A percentile compares a stretch with the other conserved stretches of the same genome.
These are phyloP conservation scores for Tricholoma bakamatsutake DNA, from an alignment of 768 basidiomycete species.

Conservation along the genomic window DNA sequence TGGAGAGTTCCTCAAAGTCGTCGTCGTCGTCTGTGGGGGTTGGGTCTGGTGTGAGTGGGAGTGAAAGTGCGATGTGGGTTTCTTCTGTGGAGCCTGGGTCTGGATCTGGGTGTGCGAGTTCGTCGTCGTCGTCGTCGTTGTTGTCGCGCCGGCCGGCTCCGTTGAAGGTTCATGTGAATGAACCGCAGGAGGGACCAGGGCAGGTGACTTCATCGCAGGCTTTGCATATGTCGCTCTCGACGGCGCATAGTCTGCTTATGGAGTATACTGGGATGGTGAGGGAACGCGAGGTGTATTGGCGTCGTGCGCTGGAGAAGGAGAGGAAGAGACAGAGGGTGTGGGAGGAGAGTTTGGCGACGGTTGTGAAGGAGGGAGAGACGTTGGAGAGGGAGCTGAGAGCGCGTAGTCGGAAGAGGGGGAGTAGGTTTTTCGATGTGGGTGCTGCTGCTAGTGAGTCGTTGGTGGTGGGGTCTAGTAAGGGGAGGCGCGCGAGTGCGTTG, in stretches of 20 bases:
- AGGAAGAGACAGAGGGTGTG: conserved; percentile 62
- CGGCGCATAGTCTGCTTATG: conserved; percentile 52
- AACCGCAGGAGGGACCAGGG: neutral
- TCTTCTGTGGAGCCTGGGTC: neutral
- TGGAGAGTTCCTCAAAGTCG: conserved; percentile 14
- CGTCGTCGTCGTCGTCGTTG: neutral
- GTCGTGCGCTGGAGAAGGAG: conserved; percentile 57
- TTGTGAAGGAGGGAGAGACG: conserved; percentile 79
- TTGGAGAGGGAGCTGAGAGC: conserved; percentile 75
- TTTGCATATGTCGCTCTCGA: conserved; percentile 37
- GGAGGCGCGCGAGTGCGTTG: conserved; percentile 11
- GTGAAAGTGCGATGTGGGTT: neutral
- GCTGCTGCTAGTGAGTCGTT: conserved; percentile 13
- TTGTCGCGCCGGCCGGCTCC: neutral
- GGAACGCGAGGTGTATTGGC: conserved; percentile 82
- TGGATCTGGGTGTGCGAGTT: neutral
- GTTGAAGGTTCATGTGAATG: neutral
- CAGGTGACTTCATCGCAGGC: neutral
- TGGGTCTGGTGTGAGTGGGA: neutral
- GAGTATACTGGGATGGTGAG: conserved; percentile 66
- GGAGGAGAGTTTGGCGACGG: conserved; percentile 86
- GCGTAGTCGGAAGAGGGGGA: conserved; percentile 53
- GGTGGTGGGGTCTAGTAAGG: conserved; percentile 14
- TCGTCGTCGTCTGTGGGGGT: neutral
- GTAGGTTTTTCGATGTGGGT: conserved; percentile 40